These are phyloP conservation scores for Apiospora malaysiana DNA, from an alignment of 2,329 filamentous ascomycete species.

Conservation along the genomic window DNA sequence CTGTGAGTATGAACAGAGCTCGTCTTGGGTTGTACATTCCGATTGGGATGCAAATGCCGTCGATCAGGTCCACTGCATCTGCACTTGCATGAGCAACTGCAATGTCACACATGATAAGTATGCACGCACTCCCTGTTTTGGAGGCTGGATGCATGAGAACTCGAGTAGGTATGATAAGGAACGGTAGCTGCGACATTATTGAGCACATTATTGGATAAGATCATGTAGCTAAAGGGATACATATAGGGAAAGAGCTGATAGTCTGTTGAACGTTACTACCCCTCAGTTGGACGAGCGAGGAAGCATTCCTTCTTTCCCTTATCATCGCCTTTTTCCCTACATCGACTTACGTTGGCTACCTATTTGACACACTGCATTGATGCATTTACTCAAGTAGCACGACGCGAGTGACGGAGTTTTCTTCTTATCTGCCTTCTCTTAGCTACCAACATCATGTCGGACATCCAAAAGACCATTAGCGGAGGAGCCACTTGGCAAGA, in stretches of 20 bases:
- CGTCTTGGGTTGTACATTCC: not conserved
- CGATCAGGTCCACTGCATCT: not conserved
- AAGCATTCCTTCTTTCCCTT: too few species aligned
- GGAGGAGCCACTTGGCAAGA: conserved; percentile 50
- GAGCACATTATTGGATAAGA: not conserved
- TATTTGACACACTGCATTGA: too few species aligned
- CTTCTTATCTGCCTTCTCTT: too few species aligned
- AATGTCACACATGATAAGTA: too few species aligned
- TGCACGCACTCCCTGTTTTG: not conserved
- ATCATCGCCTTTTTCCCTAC: too few species aligned
- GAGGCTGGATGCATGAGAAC: not conserved
- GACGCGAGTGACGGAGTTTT: too few species aligned
- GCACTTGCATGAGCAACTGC: not conserved
- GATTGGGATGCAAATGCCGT: not conserved
- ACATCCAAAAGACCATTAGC: conserved; percentile 32
- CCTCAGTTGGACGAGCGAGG: too few species aligned
- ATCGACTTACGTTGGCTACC: too few species aligned
- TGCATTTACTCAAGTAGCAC: too few species aligned
- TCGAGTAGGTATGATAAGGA: not conserved
- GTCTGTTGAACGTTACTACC: too few species aligned
- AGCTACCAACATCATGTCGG: conserved; percentile 27
- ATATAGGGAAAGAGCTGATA: not conserved
- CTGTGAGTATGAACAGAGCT: not conserved
- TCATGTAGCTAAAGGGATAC: not conserved
- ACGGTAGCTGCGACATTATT: not conserved